Evolutionary conservation across 495 filamentous ascomycete species (phyloP).

Genomic region (Thermothielavioides terrestris): DNA sequence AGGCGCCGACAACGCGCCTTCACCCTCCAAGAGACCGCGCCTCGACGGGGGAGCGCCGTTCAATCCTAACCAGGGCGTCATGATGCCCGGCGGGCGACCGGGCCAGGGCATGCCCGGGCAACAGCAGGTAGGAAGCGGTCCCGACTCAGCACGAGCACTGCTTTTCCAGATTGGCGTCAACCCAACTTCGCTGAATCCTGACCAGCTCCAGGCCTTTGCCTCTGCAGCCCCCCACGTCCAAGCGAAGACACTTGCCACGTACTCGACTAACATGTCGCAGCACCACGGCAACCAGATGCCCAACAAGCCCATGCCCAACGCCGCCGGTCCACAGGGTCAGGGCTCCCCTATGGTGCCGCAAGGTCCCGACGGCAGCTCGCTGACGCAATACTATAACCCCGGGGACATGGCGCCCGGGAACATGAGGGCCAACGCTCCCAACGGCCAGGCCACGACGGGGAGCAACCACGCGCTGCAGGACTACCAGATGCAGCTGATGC

Average conservation of each 20-base stretch:
- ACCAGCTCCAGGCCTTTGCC: constrained; percentile 69
- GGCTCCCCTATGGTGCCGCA: constrained; percentile 71
- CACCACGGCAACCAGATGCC: constrained; percentile 74
- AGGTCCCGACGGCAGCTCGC: constrained; percentile 55
- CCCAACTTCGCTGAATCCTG: constrained; percentile 60
- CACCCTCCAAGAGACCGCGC: constrained; percentile 85
- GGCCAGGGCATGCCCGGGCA: constrained; percentile 63
- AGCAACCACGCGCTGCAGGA: constrained; percentile 95
- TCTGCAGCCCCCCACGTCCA: constrained; percentile 51
- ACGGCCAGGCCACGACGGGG: constrained; percentile 44
- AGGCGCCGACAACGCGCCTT: constrained; percentile 78
- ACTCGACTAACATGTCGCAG: constrained; percentile 72
- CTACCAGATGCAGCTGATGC: constrained; percentile 99
- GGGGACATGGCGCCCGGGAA: constrained; percentile 42
- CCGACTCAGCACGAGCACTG: constrained; percentile 46
- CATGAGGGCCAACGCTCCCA: constrained; percentile 49
- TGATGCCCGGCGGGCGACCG: constrained; percentile 71
- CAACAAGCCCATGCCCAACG: constrained; percentile 51
- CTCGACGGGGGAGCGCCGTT: constrained; percentile 60
- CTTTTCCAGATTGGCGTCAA: constrained; percentile 71
- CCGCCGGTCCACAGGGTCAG: constrained; percentile 49
- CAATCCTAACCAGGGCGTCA: constrained; percentile 56
- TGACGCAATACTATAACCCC: constrained; percentile 60
- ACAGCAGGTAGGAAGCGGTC: constrained; percentile 59
- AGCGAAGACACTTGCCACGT: constrained; percentile 78